Percentiles rank a stretch among this genome's conserved stretches.
Evolutionary conservation across 345 rosid species (phyloP).

Genomic region (Eutrema heterophyllum): DNA sequence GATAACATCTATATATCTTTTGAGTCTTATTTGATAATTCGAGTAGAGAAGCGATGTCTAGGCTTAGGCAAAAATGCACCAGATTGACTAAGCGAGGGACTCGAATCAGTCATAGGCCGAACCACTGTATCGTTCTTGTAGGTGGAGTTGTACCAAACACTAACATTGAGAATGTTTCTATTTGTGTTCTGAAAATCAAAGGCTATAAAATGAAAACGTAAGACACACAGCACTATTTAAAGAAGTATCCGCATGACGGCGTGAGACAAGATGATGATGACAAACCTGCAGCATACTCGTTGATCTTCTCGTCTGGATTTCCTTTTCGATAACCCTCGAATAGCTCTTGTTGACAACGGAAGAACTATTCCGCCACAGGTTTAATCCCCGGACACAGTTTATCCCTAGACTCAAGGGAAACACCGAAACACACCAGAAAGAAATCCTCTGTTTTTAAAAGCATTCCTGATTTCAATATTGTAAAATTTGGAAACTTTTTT

Average conservation of each 20-base stretch:
- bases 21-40: not conserved
- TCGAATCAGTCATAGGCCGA: slow-evolving; percentile 42
- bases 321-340: slow-evolving; percentile 68
- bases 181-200: slow-evolving; percentile 84
- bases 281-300: slow-evolving; percentile 75
- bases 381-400: slow-evolving; percentile 52
- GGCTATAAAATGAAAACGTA: slow-evolving; percentile 40
- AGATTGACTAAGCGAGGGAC: slow-evolving; percentile 74
- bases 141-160: slow-evolving; percentile 85
- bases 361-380: slow-evolving; percentile 68
- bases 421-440: slow-evolving; percentile 1
- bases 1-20: not conserved
- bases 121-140: slow-evolving; percentile 39
- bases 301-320: slow-evolving; percentile 53
- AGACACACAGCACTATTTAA: not conserved
- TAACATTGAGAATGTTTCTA: slow-evolving; percentile 49
- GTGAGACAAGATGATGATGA: slow-evolving; percentile 11
- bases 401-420: slow-evolving; percentile 37
- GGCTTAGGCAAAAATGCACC: slow-evolving; percentile 36
- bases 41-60: too few species aligned
- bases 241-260: not conserved
- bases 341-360: slow-evolving; percentile 55
- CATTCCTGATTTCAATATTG: not conserved
- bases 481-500: not conserved
- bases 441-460: not conserved